These are phyloP conservation scores for Eimeria sp. DNA, from an alignment of 169 alveolate species.

Conservation along the genomic window DNA sequence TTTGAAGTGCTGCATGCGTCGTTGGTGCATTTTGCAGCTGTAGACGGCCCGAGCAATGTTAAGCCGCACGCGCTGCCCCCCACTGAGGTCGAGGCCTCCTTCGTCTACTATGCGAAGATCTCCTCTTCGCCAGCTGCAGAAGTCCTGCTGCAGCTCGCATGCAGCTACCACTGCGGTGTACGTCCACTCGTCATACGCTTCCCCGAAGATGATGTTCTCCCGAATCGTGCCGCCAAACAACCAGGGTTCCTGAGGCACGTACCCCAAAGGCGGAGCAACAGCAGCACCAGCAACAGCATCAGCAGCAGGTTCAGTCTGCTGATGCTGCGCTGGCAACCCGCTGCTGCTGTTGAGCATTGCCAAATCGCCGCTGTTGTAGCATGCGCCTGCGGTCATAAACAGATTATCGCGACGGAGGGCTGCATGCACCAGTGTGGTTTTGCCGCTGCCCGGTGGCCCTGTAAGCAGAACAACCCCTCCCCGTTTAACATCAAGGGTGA, in stretches of 20 bases:
- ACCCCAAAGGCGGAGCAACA: slow-evolving; percentile 85
- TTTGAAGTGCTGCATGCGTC: too few species aligned
- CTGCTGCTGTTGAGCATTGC: not conserved
- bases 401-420: slow-evolving; percentile 76
- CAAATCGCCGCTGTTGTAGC: slow-evolving; percentile 1
- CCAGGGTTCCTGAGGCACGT: slow-evolving; percentile 91
- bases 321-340: too few species aligned
- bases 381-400: slow-evolving; percentile 26
- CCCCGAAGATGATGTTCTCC: slow-evolving; percentile 90
- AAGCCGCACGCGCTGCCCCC: slow-evolving; percentile 94
- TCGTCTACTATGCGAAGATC: slow-evolving; percentile 92
- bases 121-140: slow-evolving; percentile 86
- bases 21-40: slow-evolving; percentile 53
- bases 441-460: slow-evolving; percentile 94
- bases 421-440: slow-evolving; percentile 89
- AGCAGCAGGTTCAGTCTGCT: not conserved
- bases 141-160: slow-evolving; percentile 88
- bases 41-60: slow-evolving; percentile 94
- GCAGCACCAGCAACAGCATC: not conserved
- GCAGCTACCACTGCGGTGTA: slow-evolving; percentile 87
- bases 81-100: slow-evolving; percentile 93
- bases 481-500: slow-evolving; percentile 22
- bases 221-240: slow-evolving; percentile 90
- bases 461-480: slow-evolving; percentile 88
- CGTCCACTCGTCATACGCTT: slow-evolving; percentile 67